Base-by-base conservation (phyloP, 2,329 filamentous ascomycete species). In the Paracorniculantispora psalliotae region DNA sequence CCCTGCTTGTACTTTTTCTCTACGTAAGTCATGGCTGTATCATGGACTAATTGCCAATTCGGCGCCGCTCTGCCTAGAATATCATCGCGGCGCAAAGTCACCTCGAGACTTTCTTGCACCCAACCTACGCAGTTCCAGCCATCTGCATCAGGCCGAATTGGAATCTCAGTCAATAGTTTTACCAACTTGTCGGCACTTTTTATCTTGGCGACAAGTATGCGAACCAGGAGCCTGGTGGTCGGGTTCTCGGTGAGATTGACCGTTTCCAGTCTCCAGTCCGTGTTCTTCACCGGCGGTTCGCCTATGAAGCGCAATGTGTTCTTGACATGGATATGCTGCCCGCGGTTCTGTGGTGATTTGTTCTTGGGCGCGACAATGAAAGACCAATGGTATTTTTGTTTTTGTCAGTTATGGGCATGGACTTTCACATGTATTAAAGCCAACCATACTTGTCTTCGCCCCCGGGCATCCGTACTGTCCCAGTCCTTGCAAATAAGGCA, bases 41-140 rank as follows among this genome's bases (percentile, higher is more conserved):
- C 66, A 13, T 72, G 68, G 3, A 77, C 68, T 9, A 30, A 62
- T 7, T 63, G 58, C 76, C 73, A 79, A 23, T 71, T 65, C 7
- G 63, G 41, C 0, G 67, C 61, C 23, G 63, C 67, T 3, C 67
- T 73, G 6, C 71, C 71, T n/a, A 77, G 56, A 7, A 64, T 67
- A 33, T 68, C 70, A 0, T 57, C 56, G 61, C 75, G 71, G 9
- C 59, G 55, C 52, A 66, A 19, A 9, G 73, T 55, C 4, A 17
- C 59, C 57, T 70, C 61, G 33, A 78, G 61, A 3, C 74, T 75
- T 62, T 79, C 75, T 59, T 71, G 68, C 3, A 77, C 71, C 76
- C 75, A 79, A 0, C 26, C 61, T 0, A 78, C 72, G 64, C 75
- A 79, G 59, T 77, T 78, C 73, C 75, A 79, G n/a, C 67, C 68